These are phyloP conservation scores for Ceratopteris richardii DNA, from an alignment of 75 land plant species.

Conservation along the genomic window DNA sequence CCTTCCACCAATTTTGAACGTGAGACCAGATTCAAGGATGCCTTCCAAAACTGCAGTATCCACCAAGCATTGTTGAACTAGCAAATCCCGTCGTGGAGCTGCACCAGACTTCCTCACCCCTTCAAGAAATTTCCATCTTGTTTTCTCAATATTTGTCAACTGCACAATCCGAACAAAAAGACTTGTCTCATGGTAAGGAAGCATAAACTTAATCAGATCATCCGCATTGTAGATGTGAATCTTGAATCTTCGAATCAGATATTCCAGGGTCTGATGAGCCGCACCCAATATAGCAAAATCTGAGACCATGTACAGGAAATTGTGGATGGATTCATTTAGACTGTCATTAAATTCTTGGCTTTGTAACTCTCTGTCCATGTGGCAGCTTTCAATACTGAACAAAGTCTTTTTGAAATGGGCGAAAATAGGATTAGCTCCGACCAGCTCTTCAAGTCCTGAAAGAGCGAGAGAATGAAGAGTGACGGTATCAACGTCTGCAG, in stretches of 20 bases:
- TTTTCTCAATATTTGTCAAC: constrained; percentile 40
- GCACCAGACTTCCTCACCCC: constrained; percentile 76
- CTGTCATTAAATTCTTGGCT: constrained; percentile 46
- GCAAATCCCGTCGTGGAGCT: constrained; percentile 57
- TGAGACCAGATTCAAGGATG: constrained; percentile 48
- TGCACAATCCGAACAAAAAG: constrained; percentile 82
- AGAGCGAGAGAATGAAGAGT: constrained; percentile 48
- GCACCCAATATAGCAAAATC: constrained; percentile 44
- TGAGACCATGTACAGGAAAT: constrained; percentile 56
- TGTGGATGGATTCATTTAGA: constrained; percentile 43
- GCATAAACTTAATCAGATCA: constrained; percentile 56
- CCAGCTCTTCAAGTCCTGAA: constrained; percentile 57
- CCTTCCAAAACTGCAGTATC: constrained; percentile 68
- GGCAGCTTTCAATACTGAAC: constrained; percentile 54
- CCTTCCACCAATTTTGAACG: neutral
- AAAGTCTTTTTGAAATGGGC: constrained; percentile 42
- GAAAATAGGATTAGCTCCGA: constrained; percentile 39
- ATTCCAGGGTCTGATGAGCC: constrained; percentile 76
- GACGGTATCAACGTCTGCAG: constrained; percentile 70
- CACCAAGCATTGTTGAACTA: constrained; percentile 68
- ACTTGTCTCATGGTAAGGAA: constrained; percentile 87
- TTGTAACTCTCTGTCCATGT: constrained; percentile 66
- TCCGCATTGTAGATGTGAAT: constrained; percentile 72
- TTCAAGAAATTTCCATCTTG: constrained; percentile 72
- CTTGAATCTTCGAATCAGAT: constrained; percentile 87